These are phyloP conservation scores for Graphiopsis chlorocephala DNA, from an alignment of 2,329 filamentous ascomycete genomes.

Conservation along the genomic window DNA sequence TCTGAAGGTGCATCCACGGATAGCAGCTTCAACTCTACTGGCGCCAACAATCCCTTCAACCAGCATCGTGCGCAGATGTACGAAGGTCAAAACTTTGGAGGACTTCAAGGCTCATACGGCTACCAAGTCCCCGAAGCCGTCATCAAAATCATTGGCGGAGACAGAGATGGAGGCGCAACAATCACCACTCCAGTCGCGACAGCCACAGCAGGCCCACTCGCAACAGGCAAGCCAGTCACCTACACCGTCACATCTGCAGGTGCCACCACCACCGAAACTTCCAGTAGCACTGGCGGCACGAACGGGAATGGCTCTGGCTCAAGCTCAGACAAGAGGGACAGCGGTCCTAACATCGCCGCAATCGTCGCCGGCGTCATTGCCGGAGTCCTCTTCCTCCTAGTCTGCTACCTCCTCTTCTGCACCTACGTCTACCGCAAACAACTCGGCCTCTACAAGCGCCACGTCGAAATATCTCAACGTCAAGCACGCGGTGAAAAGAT, in stretches of 20 bases:
- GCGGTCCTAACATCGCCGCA: conserved; percentile 50
- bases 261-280: conserved; percentile 46
- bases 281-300: conserved; percentile 37
- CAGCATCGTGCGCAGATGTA: conserved; percentile 51
- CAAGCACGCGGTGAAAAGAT: conserved; percentile 45
- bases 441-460: conserved; percentile 66
- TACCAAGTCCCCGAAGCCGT: conserved; percentile 70
- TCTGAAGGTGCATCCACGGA: not conserved
- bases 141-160: conserved; percentile 65
- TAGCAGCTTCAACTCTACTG: conserved; percentile 29
- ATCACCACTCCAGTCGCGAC: conserved; percentile 60
- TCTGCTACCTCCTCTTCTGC: conserved; percentile 67
- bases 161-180: conserved; percentile 65
- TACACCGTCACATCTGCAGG: conserved; percentile 61
- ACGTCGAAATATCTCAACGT: conserved; percentile 64
- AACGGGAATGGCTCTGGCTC: conserved; percentile 43
- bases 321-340: conserved; percentile 17
- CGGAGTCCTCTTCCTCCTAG: conserved; percentile 60
- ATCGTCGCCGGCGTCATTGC: conserved; percentile 62
- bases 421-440: conserved; percentile 71
- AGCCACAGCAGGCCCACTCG: conserved; percentile 66
- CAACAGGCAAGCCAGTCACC: conserved; percentile 65
- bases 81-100: conserved; percentile 48
- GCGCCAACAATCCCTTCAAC: conserved; percentile 43
- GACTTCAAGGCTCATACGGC: conserved; percentile 58